Conservation (phyloP, 2,329 filamentous ascomycete genomes). For the Xylariaceae sp. region DNA sequence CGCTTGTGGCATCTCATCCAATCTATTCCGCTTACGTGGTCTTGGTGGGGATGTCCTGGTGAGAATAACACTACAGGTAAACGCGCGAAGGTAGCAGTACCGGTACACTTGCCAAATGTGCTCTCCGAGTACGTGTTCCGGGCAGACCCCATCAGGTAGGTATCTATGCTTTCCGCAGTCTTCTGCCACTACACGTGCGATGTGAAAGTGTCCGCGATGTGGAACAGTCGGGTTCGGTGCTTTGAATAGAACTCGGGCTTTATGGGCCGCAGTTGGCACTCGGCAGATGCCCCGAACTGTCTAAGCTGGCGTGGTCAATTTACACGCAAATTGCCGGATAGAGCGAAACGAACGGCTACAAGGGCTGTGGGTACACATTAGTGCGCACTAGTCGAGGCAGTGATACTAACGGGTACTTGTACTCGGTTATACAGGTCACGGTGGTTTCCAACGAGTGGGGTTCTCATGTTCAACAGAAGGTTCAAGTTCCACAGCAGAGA, state of each 20-base stretch:
- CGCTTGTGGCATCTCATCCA: slow-evolving; percentile 9
- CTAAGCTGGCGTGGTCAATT: neutral
- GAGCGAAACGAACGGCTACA: slow-evolving; percentile 13
- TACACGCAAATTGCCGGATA: slow-evolving; percentile 17
- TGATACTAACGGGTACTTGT: no score
- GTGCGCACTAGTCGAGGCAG: no score
- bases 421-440: no score
- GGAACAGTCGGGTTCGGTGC: slow-evolving; percentile 11
- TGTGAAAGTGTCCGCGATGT: slow-evolving; percentile 9
- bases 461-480: slow-evolving; percentile 8
- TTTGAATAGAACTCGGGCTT: slow-evolving; percentile 11
- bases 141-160: neutral
- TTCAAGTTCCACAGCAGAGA: slow-evolving; percentile 22
- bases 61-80: neutral
- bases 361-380: no score
- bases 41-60: slow-evolving; percentile 10
- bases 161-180: no score
- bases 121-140: neutral
- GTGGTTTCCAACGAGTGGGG: neutral
- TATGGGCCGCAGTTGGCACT: slow-evolving; percentile 1
- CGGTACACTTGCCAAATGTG: slow-evolving; percentile 4
- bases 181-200: neutral
- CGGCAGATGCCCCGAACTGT: slow-evolving; percentile 7
- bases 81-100: neutral
- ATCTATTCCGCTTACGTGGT: slow-evolving; percentile 23